A percentile compares a stretch with the other conserved stretches of the same genome.
Conservation (phyloP, 176 grass and related monocot genomes). For the Dendrocalamus sinicus region DNA sequence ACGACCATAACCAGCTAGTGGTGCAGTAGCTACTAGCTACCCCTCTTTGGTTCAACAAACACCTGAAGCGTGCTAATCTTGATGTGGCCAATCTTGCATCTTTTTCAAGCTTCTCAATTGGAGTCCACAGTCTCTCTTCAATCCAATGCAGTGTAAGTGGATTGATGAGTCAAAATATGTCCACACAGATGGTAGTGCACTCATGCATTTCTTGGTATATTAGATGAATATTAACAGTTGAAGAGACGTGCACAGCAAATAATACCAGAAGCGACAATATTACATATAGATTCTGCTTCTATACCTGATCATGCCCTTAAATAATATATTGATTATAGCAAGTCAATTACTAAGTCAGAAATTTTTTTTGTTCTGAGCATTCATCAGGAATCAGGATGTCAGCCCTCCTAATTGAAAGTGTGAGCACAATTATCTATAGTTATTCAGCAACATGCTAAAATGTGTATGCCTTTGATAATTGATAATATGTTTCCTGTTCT, state of each 20-base stretch:
- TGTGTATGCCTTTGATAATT: constrained; percentile 18
- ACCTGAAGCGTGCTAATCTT: constrained; percentile 90
- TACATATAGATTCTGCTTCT: constrained; percentile 16
- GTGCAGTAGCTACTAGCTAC: constrained; percentile 66
- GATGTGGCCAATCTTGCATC: constrained; percentile 59
- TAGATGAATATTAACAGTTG: constrained; percentile 15
- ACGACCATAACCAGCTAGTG: constrained; percentile 59
- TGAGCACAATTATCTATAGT: constrained; percentile 3
- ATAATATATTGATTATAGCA: constrained; percentile 12
- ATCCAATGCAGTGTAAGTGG: constrained; percentile 46
- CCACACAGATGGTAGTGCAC: constrained; percentile 8
- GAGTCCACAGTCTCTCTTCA: constrained; percentile 87
- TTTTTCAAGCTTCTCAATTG: constrained; percentile 61
- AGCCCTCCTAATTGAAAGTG: not conserved
- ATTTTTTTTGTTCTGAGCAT: not conserved
- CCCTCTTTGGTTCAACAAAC: constrained; percentile 91
- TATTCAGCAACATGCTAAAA: constrained; percentile 30
- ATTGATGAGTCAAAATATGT: constrained; percentile 45
- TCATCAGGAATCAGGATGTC: constrained; percentile 12
- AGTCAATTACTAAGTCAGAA: not conserved
- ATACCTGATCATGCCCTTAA: constrained; percentile 39
- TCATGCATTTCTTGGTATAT: constrained; percentile 22
- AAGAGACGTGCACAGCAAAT: constrained; percentile 13
- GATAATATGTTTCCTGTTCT: not conserved
- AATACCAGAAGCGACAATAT: constrained; percentile 10